These are phyloP conservation scores for Oenanthe sinensis DNA, from an alignment of 129 eudicot species.

Conservation along the genomic window DNA sequence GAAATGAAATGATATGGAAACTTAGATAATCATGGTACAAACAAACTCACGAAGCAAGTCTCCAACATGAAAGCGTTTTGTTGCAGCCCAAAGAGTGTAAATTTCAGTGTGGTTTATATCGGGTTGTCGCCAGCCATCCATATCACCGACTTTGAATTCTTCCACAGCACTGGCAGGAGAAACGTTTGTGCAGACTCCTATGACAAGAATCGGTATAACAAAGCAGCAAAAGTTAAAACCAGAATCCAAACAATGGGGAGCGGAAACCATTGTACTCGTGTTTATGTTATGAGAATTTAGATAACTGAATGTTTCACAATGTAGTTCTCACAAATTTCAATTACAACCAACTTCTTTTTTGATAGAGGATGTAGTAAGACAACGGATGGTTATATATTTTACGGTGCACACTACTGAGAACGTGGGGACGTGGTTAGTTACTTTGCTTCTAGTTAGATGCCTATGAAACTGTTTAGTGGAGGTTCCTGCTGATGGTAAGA, in stretches of 20 bases:
- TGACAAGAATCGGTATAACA: neutral
- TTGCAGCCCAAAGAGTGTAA: slow-evolving; percentile 32
- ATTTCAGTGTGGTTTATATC: slow-evolving; percentile 16
- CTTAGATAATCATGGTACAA: neutral
- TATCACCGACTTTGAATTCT: slow-evolving; percentile 42
- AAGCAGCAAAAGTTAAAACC: neutral
- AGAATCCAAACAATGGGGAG: neutral
- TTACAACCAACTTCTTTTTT: neutral
- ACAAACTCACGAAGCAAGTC: slow-evolving; percentile 41
- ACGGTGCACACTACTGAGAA: neutral
- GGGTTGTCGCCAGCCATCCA: slow-evolving; percentile 33
- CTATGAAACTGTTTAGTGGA: neutral
- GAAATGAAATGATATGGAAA: neutral
- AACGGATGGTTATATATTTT: neutral
- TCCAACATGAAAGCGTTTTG: slow-evolving; percentile 28
- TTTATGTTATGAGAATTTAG: neutral
- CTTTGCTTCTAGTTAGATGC: neutral
- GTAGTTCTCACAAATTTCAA: neutral
- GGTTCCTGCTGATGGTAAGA: neutral
- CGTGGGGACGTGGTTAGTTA: slow-evolving; percentile 9
- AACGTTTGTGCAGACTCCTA: neutral
- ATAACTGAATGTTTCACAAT: neutral
- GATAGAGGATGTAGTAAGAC: neutral
- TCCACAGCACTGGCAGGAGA: slow-evolving; percentile 16
- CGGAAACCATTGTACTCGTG: neutral